Conservation (phyloP, 345 rosid genomes). For the Pelargonium nanum region DNA sequence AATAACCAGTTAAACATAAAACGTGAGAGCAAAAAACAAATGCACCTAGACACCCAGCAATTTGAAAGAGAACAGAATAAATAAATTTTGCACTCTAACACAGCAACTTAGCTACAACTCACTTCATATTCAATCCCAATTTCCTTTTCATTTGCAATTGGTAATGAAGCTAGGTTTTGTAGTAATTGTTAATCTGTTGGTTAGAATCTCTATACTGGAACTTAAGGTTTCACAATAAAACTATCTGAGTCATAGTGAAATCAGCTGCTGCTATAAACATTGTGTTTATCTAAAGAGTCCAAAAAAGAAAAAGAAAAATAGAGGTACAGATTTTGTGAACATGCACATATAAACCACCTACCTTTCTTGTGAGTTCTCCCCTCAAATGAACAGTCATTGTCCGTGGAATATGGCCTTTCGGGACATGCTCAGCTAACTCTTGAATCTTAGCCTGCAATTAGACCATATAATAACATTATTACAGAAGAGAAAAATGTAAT, state of each 20-base stretch:
- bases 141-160: background rate
- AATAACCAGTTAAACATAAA: background rate
- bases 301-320: too few species aligned
- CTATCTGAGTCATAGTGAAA: background rate
- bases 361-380: constrained; percentile 98
- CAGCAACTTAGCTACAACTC: background rate
- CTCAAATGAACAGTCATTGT: constrained; percentile 92
- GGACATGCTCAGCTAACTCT: constrained; percentile 97
- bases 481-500: background rate
- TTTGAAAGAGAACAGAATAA: too few species aligned
- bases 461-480: background rate
- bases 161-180: background rate
- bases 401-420: constrained; percentile 95
- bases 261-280: background rate
- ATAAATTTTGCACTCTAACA: background rate
- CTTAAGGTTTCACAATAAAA: background rate
- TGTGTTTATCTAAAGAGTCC: background rate
- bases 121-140: background rate
- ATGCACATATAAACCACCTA: constrained; percentile 18
- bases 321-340: background rate
- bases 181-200: background rate
- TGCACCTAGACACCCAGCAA: background rate
- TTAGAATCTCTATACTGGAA: background rate
- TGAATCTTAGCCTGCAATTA: constrained; percentile 87
- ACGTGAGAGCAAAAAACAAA: background rate